Evolutionary conservation across 257 asterid species (phyloP).

Genomic region (Schizonepeta tenuifolia): DNA sequence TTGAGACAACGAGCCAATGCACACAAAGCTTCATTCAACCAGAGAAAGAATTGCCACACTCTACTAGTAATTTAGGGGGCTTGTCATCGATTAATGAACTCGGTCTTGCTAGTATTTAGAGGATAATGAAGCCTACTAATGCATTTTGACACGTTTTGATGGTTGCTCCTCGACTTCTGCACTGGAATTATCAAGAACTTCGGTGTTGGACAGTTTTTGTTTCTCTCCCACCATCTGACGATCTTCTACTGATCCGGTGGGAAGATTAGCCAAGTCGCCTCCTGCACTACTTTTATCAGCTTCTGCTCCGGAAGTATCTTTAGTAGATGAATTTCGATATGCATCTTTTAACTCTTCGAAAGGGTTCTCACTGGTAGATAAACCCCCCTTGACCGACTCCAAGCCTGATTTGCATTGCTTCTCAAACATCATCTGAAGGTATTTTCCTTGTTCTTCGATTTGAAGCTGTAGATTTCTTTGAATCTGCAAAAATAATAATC

Average conservation of each 20-base stretch:
- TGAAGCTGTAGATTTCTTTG: slow-evolving; percentile 94
- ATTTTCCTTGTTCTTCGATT: slow-evolving; percentile 89
- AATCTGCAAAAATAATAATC: slow-evolving; percentile 53
- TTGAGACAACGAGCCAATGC: slow-evolving; percentile 20
- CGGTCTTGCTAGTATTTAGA: slow-evolving; percentile 26
- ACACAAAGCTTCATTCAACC: slow-evolving; percentile 8
- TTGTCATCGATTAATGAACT: no score
- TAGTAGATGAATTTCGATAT: slow-evolving; percentile 38
- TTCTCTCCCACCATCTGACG: slow-evolving; percentile 39
- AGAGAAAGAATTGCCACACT: not conserved
- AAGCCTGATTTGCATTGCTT: slow-evolving; percentile 75
- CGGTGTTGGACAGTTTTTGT: slow-evolving; percentile 41
- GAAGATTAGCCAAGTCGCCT: slow-evolving; percentile 20
- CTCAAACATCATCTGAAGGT: slow-evolving; percentile 91
- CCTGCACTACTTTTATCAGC: slow-evolving; percentile 27
- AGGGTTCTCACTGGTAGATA: slow-evolving; percentile 53
- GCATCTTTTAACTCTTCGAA: slow-evolving; percentile 39
- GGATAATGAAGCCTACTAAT: slow-evolving; percentile 34
- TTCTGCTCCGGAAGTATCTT: slow-evolving; percentile 39
- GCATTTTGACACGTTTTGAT: slow-evolving; percentile 58
- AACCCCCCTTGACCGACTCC: slow-evolving; percentile 53
- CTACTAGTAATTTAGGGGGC: no score
- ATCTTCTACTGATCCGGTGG: slow-evolving; percentile 34
- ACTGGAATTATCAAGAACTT: slow-evolving; percentile 34
- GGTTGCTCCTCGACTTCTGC: slow-evolving; percentile 43